These are phyloP conservation scores for Tricladium varicosporioides DNA, from an alignment of 2,329 filamentous ascomycete species.

Conservation along the genomic window DNA sequence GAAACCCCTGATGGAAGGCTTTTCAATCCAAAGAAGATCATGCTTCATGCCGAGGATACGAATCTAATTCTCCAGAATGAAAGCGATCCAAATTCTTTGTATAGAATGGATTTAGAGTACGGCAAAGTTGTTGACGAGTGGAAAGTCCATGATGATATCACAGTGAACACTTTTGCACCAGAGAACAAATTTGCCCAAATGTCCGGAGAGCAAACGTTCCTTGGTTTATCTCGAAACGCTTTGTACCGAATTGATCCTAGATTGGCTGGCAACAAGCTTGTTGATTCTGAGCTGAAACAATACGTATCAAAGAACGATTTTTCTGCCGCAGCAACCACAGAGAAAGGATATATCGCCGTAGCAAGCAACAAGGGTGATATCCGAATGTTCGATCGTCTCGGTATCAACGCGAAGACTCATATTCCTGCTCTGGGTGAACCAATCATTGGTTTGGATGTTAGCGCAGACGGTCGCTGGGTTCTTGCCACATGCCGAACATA, in stretches of 20 bases:
- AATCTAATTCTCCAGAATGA: slow-evolving; percentile 37
- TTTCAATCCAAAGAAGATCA: slow-evolving; percentile 78
- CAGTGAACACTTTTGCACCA: slow-evolving; percentile 86
- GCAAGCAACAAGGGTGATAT: slow-evolving; percentile 98
- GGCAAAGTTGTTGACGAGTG: slow-evolving; percentile 98
- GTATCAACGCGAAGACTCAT: slow-evolving; percentile 96
- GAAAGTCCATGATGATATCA: slow-evolving; percentile 96
- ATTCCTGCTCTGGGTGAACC: slow-evolving; percentile 93
- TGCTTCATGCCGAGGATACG: slow-evolving; percentile 36
- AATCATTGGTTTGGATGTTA: slow-evolving; percentile 92
- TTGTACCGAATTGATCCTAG: slow-evolving; percentile 93
- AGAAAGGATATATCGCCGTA: slow-evolving; percentile 94
- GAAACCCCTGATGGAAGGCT: slow-evolving; percentile 82
- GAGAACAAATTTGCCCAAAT: slow-evolving; percentile 99
- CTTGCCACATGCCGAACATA: slow-evolving; percentile 93
- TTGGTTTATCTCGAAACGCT: slow-evolving; percentile 89
- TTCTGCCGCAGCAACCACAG: slow-evolving; percentile 88
- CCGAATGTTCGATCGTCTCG: slow-evolving; percentile 91
- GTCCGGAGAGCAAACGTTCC: slow-evolving; percentile 91
- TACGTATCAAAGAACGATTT: slow-evolving; percentile 98
- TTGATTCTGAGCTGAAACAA: slow-evolving; percentile 90
- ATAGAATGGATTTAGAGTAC: slow-evolving; percentile 96
- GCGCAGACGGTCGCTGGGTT: slow-evolving; percentile 93
- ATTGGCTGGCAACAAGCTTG: slow-evolving; percentile 84
- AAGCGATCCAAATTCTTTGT: slow-evolving; percentile 83